Percentiles rank a stretch among this genome's conserved stretches.
These are phyloP conservation scores for Olyra latifolia DNA, from an alignment of 176 grass and related monocot genomes.

Conservation along the genomic window DNA sequence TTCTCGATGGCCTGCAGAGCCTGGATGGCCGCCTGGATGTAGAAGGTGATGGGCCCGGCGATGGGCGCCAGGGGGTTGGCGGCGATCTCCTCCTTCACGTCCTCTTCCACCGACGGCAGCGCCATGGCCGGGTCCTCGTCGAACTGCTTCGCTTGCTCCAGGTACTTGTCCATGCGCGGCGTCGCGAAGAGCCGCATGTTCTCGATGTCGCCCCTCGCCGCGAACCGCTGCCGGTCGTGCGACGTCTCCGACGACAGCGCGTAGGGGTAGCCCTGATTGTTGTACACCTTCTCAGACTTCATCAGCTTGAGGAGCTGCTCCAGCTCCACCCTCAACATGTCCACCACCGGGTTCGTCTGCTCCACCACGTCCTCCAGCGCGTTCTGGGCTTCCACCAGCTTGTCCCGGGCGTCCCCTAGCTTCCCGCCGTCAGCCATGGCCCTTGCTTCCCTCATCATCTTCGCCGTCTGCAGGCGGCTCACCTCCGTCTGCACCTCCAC, in stretches of 20 bases:
- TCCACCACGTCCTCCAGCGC: not conserved
- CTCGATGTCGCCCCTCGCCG: not conserved
- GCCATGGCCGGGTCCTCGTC: not conserved
- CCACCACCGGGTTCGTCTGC: not conserved
- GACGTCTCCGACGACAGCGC: not conserved
- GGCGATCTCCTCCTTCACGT: not conserved
- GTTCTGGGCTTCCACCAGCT: slow-evolving; percentile 15
- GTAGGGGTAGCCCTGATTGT: not conserved
- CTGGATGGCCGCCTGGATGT: not conserved
- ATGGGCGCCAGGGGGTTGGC: not conserved
- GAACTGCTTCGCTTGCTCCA: slow-evolving; percentile 17
- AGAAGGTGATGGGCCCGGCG: not conserved
- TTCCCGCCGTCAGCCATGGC: not conserved
- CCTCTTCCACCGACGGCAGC: not conserved
- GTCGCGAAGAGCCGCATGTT: not conserved
- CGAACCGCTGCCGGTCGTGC: slow-evolving; percentile 8
- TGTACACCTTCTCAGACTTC: not conserved
- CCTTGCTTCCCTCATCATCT: not conserved
- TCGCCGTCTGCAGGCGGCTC: not conserved
- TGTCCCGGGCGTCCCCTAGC: not conserved
- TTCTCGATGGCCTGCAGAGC: not conserved
- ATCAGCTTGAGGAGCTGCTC: not conserved
- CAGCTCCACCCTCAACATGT: not conserved
- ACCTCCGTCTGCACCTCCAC: not conserved
- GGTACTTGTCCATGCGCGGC: slow-evolving; percentile 29